A percentile compares a stretch with the other conserved stretches of the same genome.
Evolutionary conservation across 2,329 filamentous ascomycete species (phyloP).

Genomic region (Akanthomyces uredinophilus): DNA sequence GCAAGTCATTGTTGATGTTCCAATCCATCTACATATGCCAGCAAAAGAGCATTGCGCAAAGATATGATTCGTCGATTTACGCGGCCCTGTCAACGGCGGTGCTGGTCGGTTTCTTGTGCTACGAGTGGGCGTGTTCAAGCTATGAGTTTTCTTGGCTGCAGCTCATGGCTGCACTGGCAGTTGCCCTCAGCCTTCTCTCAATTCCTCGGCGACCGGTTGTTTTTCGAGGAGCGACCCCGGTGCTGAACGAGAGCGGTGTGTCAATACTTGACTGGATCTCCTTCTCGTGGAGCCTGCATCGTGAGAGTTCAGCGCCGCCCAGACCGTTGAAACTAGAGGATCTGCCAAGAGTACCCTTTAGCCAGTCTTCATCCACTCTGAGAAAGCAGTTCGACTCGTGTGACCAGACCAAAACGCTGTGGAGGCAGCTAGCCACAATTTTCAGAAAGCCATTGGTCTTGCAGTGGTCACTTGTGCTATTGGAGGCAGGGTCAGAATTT

Average conservation of each 20-base stretch:
- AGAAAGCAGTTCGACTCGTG: not conserved
- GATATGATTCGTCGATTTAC: not conserved
- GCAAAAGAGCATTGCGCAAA: not conserved
- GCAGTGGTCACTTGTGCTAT: conserved; percentile 8
- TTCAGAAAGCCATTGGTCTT: not conserved
- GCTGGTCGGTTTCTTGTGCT: not conserved
- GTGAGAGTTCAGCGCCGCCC: not conserved
- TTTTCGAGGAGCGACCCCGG: not conserved
- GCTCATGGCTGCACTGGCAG: not conserved
- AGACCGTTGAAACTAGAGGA: not conserved
- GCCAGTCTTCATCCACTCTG: not conserved
- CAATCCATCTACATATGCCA: not conserved
- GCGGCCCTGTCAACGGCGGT: not conserved
- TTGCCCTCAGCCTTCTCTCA: not conserved
- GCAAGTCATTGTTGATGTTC: not conserved
- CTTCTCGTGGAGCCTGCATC: conserved; percentile 6
- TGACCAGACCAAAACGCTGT: not conserved
- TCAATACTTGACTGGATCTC: conserved; percentile 5
- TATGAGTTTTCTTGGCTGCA: not conserved
- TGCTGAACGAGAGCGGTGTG: conserved; percentile 3
- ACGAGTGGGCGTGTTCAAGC: not conserved
- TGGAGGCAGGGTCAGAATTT: conserved; percentile 4
- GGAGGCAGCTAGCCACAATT: not conserved
- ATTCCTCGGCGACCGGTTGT: not conserved
- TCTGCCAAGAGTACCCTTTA: not conserved